These are phyloP conservation scores for Moniliella sp. DNA, from an alignment of 1,284 basidiomycete species.

Conservation along the genomic window DNA sequence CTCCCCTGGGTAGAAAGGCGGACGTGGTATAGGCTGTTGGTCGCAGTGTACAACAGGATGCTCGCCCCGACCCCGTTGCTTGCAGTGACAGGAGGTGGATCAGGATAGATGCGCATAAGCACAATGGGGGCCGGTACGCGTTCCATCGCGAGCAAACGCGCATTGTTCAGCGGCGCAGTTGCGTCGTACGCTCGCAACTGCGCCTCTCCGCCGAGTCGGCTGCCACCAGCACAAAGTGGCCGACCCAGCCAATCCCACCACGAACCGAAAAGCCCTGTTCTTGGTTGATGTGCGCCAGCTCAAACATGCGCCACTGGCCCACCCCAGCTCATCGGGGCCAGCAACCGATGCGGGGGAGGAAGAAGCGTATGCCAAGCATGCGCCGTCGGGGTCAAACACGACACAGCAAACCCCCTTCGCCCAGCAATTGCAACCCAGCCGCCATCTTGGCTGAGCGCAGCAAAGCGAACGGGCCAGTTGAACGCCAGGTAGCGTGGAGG, in stretches of 20 bases:
- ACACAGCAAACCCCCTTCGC: too few relatives aligned
- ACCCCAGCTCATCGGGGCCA: too few relatives aligned
- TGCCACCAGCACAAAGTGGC: constrained; percentile 77
- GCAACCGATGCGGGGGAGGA: too few relatives aligned
- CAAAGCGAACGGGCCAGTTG: constrained; percentile 88
- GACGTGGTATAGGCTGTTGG: constrained; percentile 83
- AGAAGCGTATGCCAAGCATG: too few relatives aligned
- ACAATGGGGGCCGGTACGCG: constrained; percentile 45
- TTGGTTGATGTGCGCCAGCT: constrained; percentile 82
- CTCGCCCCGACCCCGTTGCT: constrained; percentile 96
- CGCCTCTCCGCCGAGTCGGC: constrained; percentile 36
- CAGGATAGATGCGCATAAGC: too few relatives aligned
- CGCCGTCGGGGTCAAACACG: too few relatives aligned
- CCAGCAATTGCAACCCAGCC: constrained; percentile 81
- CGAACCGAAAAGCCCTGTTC: constrained; percentile 69
- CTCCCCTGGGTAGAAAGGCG: constrained; percentile 64
- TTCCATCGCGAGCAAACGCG: constrained; percentile 63
- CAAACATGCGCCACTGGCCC: constrained; percentile 76
- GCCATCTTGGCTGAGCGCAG: constrained; percentile 72
- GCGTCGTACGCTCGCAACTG: constrained; percentile 74
- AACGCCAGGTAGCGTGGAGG: constrained; percentile 65
- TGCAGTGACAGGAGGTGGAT: too few relatives aligned
- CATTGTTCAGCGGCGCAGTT: constrained; percentile 66
- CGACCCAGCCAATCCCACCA: constrained; percentile 87
- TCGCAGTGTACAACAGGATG: constrained; percentile 83